These are phyloP conservation scores for Hyaloscypha variabilis DNA, from an alignment of 495 filamentous ascomycete species.

Conservation along the genomic window DNA sequence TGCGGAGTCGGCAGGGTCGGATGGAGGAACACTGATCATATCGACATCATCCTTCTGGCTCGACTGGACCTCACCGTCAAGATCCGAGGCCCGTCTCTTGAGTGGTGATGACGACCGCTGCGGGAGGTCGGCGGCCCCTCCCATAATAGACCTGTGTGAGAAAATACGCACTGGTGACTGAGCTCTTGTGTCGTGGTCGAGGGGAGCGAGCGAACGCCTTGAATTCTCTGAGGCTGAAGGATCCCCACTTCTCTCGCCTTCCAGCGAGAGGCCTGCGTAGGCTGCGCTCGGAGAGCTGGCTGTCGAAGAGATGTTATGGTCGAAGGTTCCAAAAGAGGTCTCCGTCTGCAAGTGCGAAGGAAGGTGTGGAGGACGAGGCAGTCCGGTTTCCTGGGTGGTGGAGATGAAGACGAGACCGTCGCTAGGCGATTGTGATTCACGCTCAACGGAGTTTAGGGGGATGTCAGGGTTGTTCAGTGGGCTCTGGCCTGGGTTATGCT, in stretches of 20 bases:
- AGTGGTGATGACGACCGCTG: slow-evolving; percentile 57
- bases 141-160: slow-evolving; percentile 52
- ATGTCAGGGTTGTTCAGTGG: slow-evolving; percentile 41
- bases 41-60: slow-evolving; percentile 47
- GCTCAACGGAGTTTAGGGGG: slow-evolving; percentile 46
- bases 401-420: slow-evolving; percentile 46
- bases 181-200: slow-evolving; percentile 30
- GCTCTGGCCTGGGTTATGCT: slow-evolving; percentile 39
- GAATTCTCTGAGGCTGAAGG: slow-evolving; percentile 20
- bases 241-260: slow-evolving; percentile 61
- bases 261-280: slow-evolving; percentile 71
- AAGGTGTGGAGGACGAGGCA: slow-evolving; percentile 42
- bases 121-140: slow-evolving; percentile 50
- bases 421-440: slow-evolving; percentile 40
- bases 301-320: slow-evolving; percentile 51
- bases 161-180: slow-evolving; percentile 44
- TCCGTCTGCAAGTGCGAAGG: slow-evolving; percentile 52
- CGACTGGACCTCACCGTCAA: slow-evolving; percentile 42
- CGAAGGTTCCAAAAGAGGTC: slow-evolving; percentile 48
- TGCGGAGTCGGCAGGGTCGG: slow-evolving; percentile 21
- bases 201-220: slow-evolving; percentile 28
- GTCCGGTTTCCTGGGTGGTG: slow-evolving; percentile 59
- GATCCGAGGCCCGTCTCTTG: slow-evolving; percentile 56
- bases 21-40: slow-evolving; percentile 41
- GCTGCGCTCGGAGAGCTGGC: slow-evolving; percentile 72